A percentile compares a stretch with the other conserved stretches of the same genome.
These are phyloP conservation scores for Corrigiola litoralis DNA, from an alignment of 179 eudicot species.

Conservation along the genomic window DNA sequence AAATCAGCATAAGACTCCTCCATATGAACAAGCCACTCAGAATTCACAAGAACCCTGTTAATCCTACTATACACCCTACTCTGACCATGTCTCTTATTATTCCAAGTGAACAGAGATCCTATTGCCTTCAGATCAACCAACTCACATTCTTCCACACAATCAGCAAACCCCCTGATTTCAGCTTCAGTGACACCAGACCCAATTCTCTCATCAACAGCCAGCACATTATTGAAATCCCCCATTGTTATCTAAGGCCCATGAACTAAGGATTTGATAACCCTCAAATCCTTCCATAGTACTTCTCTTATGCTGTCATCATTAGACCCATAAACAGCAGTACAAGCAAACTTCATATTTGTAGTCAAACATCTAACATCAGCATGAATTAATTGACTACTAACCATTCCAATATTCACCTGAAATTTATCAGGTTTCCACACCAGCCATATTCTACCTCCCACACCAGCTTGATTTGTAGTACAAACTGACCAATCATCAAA, in stretches of 20 bases:
- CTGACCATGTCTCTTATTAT: background rate
- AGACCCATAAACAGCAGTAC: background rate
- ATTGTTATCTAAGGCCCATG: background rate
- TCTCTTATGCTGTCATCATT: background rate
- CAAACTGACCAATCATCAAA: background rate
- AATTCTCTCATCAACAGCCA: background rate
- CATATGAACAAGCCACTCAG: background rate
- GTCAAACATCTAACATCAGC: background rate
- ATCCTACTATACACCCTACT: background rate
- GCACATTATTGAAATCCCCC: background rate
- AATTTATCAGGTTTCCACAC: background rate
- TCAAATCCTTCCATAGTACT: background rate
- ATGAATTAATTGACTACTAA: background rate
- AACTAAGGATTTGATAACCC: background rate
- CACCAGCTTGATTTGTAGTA: background rate
- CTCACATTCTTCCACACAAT: background rate
- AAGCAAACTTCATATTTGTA: background rate
- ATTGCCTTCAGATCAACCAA: background rate
- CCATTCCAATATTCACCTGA: background rate
- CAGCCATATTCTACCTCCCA: background rate
- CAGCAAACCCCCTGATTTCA: background rate
- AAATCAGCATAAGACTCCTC: background rate
- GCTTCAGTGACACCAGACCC: background rate
- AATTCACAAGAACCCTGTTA: background rate
- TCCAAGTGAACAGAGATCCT: background rate